Evolutionary conservation across 2,329 filamentous ascomycete genomes (phyloP).

Genomic region (Pestalotiopsis sp.): DNA sequence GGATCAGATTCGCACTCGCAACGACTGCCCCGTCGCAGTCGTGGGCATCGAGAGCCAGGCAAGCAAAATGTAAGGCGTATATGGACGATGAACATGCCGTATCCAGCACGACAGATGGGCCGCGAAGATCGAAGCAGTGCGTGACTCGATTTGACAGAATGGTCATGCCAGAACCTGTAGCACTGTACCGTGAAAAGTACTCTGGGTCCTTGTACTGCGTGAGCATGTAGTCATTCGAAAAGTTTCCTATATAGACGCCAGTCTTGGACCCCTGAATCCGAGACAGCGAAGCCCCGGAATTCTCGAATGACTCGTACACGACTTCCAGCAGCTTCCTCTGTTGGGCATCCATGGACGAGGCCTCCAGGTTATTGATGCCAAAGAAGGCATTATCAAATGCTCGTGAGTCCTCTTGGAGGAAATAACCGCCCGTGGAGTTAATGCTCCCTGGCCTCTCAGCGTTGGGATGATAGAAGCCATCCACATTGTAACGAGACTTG

Average conservation of each 20-base stretch:
- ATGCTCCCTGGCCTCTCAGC: not conserved
- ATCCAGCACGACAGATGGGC: constrained; percentile 10
- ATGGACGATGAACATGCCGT: constrained; percentile 34
- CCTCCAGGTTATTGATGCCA: not conserved
- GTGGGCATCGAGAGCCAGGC: constrained; percentile 12
- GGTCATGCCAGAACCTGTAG: not conserved
- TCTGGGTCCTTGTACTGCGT: not conserved
- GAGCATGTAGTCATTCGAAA: not conserved
- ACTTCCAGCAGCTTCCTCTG: not conserved
- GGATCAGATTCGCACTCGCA: constrained; percentile 23
- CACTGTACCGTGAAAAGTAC: not conserved
- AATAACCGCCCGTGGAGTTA: not conserved
- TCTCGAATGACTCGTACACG: not conserved
- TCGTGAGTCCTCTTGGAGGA: not conserved
- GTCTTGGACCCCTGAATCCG: not conserved
- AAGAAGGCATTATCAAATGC: not conserved
- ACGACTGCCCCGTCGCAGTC: constrained; percentile 27
- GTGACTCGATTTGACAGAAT: not conserved
- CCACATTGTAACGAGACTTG: not conserved
- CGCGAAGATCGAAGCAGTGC: not conserved
- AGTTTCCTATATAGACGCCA: not conserved
- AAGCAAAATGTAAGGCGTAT: constrained; percentile 22
- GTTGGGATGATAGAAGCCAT: not conserved
- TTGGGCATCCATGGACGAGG: not conserved
- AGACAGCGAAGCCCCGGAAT: not conserved